A percentile compares a stretch with the other conserved stretches of the same genome.
Conservation (phyloP, 2,329 filamentous ascomycete genomes). For the Aspergillus piperis region DNA sequence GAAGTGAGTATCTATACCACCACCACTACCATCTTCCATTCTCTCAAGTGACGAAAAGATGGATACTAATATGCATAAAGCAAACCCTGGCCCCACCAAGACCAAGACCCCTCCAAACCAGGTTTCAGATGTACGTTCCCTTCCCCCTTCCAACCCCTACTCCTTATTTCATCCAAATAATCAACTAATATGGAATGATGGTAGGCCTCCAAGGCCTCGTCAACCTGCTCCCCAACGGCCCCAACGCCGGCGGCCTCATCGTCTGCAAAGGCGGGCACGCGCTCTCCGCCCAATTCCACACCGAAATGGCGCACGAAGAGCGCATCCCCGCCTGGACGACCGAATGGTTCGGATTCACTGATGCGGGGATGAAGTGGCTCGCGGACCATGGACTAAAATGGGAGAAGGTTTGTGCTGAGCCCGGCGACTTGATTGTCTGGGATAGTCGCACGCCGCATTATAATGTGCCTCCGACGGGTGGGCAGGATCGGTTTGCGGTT, state of each 20-base stretch:
- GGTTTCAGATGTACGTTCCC: constrained; percentile 52
- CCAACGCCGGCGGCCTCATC: constrained; percentile 42
- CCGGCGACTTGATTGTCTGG: constrained; percentile 49
- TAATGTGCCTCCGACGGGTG: constrained; percentile 39
- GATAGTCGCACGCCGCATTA: constrained; percentile 44
- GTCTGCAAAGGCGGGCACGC: constrained; percentile 36
- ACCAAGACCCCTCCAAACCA: constrained; percentile 47
- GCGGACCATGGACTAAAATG: constrained; percentile 30
- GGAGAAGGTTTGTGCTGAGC: constrained; percentile 45
- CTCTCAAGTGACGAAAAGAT: not conserved
- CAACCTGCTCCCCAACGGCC: constrained; percentile 43
- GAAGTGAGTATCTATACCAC: not conserved
- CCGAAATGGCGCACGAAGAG: constrained; percentile 31
- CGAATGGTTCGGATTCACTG: constrained; percentile 36
- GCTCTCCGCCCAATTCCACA: constrained; percentile 35
- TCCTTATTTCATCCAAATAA: too few relatives aligned
- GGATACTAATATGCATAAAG: constrained; percentile 22
- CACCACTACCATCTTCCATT: too few relatives aligned
- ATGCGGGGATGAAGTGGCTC: constrained; percentile 37
- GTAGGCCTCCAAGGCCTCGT: constrained; percentile 48
- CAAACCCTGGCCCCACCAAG: constrained; percentile 51
- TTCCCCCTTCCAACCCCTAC: not conserved
- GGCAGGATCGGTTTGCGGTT: constrained; percentile 34
- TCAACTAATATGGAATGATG: too few relatives aligned
- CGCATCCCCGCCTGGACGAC: constrained; percentile 28